These are phyloP conservation scores for Nyssa sinensis DNA, from an alignment of 148 eudicot genomes.

Conservation along the genomic window DNA sequence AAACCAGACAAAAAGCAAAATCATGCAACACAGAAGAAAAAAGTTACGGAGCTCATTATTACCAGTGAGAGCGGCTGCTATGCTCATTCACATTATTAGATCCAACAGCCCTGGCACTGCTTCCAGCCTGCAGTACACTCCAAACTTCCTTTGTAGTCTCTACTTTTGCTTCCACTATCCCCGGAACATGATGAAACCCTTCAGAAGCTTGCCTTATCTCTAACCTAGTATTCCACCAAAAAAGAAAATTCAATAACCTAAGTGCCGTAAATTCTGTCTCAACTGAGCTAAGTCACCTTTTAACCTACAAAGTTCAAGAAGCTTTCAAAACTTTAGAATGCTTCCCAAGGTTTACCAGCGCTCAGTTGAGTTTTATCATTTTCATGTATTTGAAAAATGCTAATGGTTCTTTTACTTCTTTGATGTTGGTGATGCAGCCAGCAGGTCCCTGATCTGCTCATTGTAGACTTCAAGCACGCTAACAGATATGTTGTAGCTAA, in stretches of 20 bases:
- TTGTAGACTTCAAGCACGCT: conserved; percentile 97
- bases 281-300: not conserved
- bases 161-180: conserved; percentile 85
- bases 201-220: conserved; percentile 91
- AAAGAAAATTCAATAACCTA: not conserved
- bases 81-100: conserved; percentile 95
- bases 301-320: not conserved
- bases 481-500: conserved; percentile 66
- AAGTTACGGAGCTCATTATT: not conserved
- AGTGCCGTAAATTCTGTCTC: not conserved
- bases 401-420: conserved; percentile 47
- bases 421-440: conserved; percentile 54
- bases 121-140: conserved; percentile 82
- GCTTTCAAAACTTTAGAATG: not conserved
- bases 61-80: conserved; percentile 98
- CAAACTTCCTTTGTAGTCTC: conserved; percentile 69
- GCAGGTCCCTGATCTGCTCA: conserved; percentile 87
- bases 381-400: not conserved
- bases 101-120: conserved; percentile 89
- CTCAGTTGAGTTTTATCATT: not conserved
- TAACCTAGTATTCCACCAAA: conserved; percentile 43
- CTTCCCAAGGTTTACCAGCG: not conserved
- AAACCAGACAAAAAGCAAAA: not conserved
- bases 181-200: conserved; percentile 84
- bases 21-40: not conserved